phyloP scores from a whole-genome alignment of 2,329 filamentous ascomycete genomes.

The Purpureocillium lavendulum region DNA sequence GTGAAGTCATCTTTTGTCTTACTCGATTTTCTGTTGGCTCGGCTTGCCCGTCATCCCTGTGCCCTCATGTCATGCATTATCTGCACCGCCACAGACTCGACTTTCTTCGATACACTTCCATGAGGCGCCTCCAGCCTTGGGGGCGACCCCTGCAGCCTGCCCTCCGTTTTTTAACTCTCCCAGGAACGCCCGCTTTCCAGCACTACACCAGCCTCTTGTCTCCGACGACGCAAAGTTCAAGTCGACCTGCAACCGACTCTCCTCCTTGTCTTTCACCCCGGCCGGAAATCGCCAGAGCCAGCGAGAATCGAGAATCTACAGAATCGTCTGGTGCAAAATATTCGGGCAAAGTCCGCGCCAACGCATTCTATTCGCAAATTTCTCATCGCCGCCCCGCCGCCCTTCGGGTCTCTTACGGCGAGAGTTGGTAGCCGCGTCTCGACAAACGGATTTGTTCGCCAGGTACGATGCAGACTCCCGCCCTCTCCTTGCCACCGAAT shows the following conservation, averaged over 20 bases:
- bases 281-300: background rate
- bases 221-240: conserved; percentile 1
- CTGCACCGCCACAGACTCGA: conserved; percentile 30
- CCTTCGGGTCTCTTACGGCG: background rate
- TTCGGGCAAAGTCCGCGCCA: too few species aligned
- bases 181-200: conserved; percentile 8
- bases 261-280: background rate
- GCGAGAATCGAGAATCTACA: too few species aligned
- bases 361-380: conserved; percentile 1
- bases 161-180: conserved; percentile 19
- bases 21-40: too few species aligned
- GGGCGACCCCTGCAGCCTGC: conserved; percentile 19
- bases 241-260: background rate
- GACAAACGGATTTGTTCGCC: too few species aligned
- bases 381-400: conserved; percentile 3
- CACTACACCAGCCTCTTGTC: background rate
- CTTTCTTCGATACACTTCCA: conserved; percentile 33
- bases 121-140: conserved; percentile 26
- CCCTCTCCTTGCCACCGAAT: too few species aligned
- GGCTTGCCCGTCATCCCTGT: too few species aligned
- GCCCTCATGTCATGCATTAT: conserved; percentile 7
- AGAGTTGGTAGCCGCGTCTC: too few species aligned
- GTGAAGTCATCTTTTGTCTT: too few species aligned
- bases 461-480: conserved; percentile 2
- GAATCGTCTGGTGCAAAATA: too few species aligned